A percentile compares a stretch with the other conserved stretches of the same genome.
These are phyloP conservation scores for Berberis vulgaris DNA, from an alignment of 164 flowering plant species.

Conservation along the genomic window DNA sequence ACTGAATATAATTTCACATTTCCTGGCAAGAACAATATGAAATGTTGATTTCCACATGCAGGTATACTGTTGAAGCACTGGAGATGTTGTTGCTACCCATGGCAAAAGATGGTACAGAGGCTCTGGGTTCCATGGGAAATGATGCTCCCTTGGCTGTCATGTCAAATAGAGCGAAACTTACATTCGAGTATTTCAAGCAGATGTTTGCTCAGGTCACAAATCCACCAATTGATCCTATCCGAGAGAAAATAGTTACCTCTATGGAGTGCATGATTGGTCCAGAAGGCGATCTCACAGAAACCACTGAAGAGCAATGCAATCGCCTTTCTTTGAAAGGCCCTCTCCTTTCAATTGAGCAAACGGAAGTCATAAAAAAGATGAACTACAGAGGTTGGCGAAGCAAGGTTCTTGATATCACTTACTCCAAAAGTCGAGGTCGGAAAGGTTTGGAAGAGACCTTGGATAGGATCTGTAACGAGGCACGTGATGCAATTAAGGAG, in stretches of 20 bases:
- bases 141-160: slow-evolving; percentile 97
- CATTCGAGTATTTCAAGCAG: slow-evolving; percentile 97
- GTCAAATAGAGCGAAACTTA: slow-evolving; percentile 90
- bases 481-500: slow-evolving; percentile 75
- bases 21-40: neutral
- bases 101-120: slow-evolving; percentile 97
- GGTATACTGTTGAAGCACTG: slow-evolving; percentile 88
- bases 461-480: slow-evolving; percentile 83
- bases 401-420: slow-evolving; percentile 91
- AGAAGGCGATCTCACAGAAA: slow-evolving; percentile 95
- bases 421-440: slow-evolving; percentile 61
- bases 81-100: slow-evolving; percentile 96
- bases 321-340: slow-evolving; percentile 95
- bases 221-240: slow-evolving; percentile 98
- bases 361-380: slow-evolving; percentile 92
- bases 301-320: slow-evolving; percentile 88
- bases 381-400: slow-evolving; percentile 90
- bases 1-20: neutral
- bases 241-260: slow-evolving; percentile 97
- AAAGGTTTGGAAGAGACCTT: slow-evolving; percentile 92
- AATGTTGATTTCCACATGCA: slow-evolving; percentile 18
- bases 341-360: slow-evolving; percentile 66
- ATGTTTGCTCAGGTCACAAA: slow-evolving; percentile 99
- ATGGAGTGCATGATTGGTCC: slow-evolving; percentile 99
- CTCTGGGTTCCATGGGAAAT: slow-evolving; percentile 99